These are phyloP conservation scores for Neocallimastix lanati DNA, from an alignment of 192 early-diverging fungal genomes.

Conservation along the genomic window DNA sequence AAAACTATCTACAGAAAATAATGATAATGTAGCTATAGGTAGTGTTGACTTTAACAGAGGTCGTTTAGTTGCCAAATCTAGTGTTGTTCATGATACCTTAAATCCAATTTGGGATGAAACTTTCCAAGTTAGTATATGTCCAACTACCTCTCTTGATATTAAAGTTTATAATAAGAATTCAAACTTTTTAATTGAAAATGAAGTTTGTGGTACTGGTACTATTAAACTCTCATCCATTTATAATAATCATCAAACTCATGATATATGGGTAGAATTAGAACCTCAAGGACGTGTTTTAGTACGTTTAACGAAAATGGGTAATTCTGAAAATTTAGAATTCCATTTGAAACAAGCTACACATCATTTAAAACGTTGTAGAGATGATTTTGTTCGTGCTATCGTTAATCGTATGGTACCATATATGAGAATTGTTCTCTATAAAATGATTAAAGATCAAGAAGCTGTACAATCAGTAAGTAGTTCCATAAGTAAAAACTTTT, in stretches of 20 bases:
- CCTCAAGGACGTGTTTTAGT: slow-evolving; percentile 46
- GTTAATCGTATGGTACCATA: slow-evolving; percentile 41
- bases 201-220: slow-evolving; percentile 25
- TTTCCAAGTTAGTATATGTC: slow-evolving; percentile 43
- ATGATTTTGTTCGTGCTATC: slow-evolving; percentile 48
- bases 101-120: slow-evolving; percentile 67
- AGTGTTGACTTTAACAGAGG: slow-evolving; percentile 4
- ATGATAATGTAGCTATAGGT: neutral
- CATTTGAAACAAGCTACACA: slow-evolving; percentile 65
- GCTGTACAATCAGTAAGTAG: slow-evolving; percentile 8
- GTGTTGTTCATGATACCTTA: slow-evolving; percentile 36
- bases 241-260: slow-evolving; percentile 41
- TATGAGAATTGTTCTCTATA: slow-evolving; percentile 44
- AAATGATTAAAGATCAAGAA: slow-evolving; percentile 34
- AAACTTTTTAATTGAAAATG: slow-evolving; percentile 25
- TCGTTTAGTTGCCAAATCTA: slow-evolving; percentile 13
- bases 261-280: slow-evolving; percentile 46
- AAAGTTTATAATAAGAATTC: slow-evolving; percentile 14
- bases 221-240: slow-evolving; percentile 33
- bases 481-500: neutral
- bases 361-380: slow-evolving; percentile 40
- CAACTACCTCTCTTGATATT: slow-evolving; percentile 24
- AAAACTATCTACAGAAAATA: no score
- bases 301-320: slow-evolving; percentile 55
- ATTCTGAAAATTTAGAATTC: slow-evolving; percentile 64